Base-by-base conservation (phyloP, 1,284 basidiomycete species). In the Afroboletus lepidellus region DNA sequence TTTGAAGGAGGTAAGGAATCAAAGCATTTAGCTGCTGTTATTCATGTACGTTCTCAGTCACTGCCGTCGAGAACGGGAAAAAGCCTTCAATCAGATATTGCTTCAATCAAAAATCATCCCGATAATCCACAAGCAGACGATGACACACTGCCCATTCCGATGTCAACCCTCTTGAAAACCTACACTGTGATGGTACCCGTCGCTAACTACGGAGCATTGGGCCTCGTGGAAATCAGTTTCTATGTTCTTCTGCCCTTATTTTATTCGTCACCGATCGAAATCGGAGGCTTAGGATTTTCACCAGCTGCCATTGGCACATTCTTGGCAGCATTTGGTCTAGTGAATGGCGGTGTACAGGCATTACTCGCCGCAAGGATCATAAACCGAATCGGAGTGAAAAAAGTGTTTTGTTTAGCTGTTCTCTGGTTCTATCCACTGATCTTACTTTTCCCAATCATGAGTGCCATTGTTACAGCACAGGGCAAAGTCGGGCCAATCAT, bases 201-300 rank as follows among this genome's bases (percentile, higher is more conserved):
- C 5, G 70, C 71, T 11, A 88, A 86, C 61, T 90, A 88, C 62
- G 82, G 80, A n/a, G 69, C 69, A 16, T 73, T 90, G 9, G 79
- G 80, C 3, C 73, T 90, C n/a, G 72, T 87, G 20, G 85, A 90
- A 49, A 87, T 90, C 45, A 67, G 80, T 0, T 77, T 79, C 60
- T 76, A 80, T 25, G 80, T 81, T 15, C 74, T 91, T 18, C 76
- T 83, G 20, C 86, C 87, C 3, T 66, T 90, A n/a, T 90, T 87
- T 67, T 75, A 81, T 54, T 78, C 85, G 12, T 85, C 84, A 3
- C 85, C 87, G 9, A 72, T 85, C 43, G 72, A 72, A 43, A 70
- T 81, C 6, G 87, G 87, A 44, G 87, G 87, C 1, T 74, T 90
- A 5, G 87, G 84, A 2, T 70, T 87, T n/a, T 60, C 77, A 0